Evolutionary conservation across 202 grass and related monocot species (phyloP), one percentile per base, ranked within the genome.

Genomic region (Panicum hallii): DNA sequence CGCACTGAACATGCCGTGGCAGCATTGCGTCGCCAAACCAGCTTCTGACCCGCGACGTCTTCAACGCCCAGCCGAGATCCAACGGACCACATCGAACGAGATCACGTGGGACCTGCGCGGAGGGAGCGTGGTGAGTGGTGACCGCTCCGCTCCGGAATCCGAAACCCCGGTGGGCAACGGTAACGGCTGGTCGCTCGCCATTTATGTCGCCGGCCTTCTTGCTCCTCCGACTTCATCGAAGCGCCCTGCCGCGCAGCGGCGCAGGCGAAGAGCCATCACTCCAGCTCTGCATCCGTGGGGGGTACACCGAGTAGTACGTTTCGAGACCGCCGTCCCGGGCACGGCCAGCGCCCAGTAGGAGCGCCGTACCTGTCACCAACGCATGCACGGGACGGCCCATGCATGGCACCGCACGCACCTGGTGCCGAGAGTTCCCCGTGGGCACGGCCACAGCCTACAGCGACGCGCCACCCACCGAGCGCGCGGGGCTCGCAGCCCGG

Each of bases 91-190:
- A 58, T 7, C 1, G 16, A 69, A 57, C 7, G 50, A n/a, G 17
- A 3, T 85, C 75, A 86, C 84, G 77, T 80, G 84, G 67, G 72
- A 74, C 12, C 68, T 3, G 2, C 22, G 17, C 15, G 6, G 41
- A 1, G 52, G 66, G 73, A 70, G 74, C 83, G 83, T 56, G 4
- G 36, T 38, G 36, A 38, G 36, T 4, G 36, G 36, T 38, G 30
- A 40, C 4, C 52, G 47, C 40, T 26, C 63, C 49, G 73, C 52
- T 85, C 75, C 65, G 26, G 19, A 14, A 60, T 12, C 14, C 11
- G 15, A 16, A 11, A 9, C 20, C n/a, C 55, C 20, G n/a, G 57
- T 7, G 45, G 23, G 74, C 65, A 62, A 50, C 75, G 48, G 63
- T 52, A 77, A 68, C 77, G 58, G 84, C 26, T 10, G 9, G 0